phyloP scores from a whole-genome alignment of 257 asterid genomes.

The Solanum virginianum region DNA sequence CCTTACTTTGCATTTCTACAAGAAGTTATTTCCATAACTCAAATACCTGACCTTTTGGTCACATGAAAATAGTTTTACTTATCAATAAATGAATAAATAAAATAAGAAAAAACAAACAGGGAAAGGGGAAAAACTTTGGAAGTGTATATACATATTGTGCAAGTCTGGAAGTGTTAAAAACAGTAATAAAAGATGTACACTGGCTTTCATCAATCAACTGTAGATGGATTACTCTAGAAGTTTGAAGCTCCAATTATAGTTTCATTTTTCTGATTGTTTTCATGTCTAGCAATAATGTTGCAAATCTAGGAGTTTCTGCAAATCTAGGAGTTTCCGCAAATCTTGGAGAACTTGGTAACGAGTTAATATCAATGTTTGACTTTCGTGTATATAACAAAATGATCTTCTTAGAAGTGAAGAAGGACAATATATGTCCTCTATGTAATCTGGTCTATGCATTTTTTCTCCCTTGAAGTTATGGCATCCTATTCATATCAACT shows the following conservation, averaged over 20 bases:
- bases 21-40: too few relatives aligned
- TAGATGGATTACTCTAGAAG: not conserved
- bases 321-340: slow-evolving; percentile 23
- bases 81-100: not conserved
- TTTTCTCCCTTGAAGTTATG: slow-evolving; percentile 24
- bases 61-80: not conserved
- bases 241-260: not conserved
- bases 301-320: not conserved
- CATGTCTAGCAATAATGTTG: not conserved
- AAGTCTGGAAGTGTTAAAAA: not conserved
- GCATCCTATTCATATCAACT: slow-evolving; percentile 12
- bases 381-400: slow-evolving; percentile 36
- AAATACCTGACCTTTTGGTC: not conserved
- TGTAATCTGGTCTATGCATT: slow-evolving; percentile 18
- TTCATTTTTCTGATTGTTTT: not conserved
- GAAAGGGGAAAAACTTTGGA: not conserved
- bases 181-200: not conserved
- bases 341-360: slow-evolving; percentile 45
- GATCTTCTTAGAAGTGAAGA: slow-evolving; percentile 63
- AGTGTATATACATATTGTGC: not conserved
- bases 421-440: slow-evolving; percentile 36
- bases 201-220: not conserved
- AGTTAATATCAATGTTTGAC: slow-evolving; percentile 32
- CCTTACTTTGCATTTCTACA: not conserved
- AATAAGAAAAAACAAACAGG: not conserved